Evolutionary conservation across 2,329 filamentous ascomycete species (phyloP).

Genomic region (Helotiales sp.): DNA sequence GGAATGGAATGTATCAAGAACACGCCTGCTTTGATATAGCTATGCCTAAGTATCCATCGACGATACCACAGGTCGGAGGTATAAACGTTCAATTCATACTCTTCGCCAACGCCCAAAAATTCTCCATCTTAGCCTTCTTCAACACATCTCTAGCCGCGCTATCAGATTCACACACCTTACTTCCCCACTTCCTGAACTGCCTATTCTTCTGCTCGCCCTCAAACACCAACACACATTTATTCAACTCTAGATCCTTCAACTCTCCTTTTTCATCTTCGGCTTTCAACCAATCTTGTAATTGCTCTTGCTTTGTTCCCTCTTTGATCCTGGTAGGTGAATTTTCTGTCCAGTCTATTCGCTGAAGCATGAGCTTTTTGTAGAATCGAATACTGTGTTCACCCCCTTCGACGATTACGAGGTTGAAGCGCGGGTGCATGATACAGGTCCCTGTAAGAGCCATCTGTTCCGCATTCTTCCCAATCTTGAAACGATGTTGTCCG

Average conservation of each 20-base stretch:
- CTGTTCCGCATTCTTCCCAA: conserved; percentile 90
- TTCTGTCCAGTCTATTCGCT: conserved; percentile 93
- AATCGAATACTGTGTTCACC: conserved; percentile 78
- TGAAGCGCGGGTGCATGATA: conserved; percentile 86
- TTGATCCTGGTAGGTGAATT: conserved; percentile 69
- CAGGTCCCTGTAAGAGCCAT: conserved; percentile 84
- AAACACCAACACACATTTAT: conserved; percentile 83
- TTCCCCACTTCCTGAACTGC: conserved; percentile 84
- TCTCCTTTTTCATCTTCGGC: conserved; percentile 76
- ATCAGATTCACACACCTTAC: conserved; percentile 90
- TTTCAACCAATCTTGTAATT: conserved; percentile 73
- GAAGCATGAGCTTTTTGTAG: conserved; percentile 91
- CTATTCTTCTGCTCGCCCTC: conserved; percentile 84
- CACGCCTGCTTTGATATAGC: not conserved
- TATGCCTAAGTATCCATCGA: not conserved
- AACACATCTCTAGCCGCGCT: conserved; percentile 81
- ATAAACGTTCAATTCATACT: conserved; percentile 39
- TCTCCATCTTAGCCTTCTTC: conserved; percentile 83
- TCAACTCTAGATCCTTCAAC: conserved; percentile 77
- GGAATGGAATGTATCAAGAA: not conserved
- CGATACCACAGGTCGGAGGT: not conserved
- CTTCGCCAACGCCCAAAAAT: conserved; percentile 91
- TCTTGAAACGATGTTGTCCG: conserved; percentile 90
- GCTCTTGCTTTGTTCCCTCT: conserved; percentile 61
- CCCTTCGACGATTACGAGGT: conserved; percentile 88